These are phyloP conservation scores for Amanita muscaria DNA, from an alignment of 768 basidiomycete species.

Conservation along the genomic window DNA sequence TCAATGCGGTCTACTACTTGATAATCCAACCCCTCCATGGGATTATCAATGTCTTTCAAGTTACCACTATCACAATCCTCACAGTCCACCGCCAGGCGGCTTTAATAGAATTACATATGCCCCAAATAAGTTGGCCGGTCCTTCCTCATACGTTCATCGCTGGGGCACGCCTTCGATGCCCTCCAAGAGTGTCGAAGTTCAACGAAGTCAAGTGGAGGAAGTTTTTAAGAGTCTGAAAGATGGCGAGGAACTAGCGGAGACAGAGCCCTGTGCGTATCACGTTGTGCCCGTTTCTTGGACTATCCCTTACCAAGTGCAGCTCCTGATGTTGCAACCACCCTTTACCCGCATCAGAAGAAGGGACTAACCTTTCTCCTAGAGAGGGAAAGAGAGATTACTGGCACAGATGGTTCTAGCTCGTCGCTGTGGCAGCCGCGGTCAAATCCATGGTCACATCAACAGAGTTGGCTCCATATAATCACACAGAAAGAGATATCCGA, in stretches of 20 bases:
- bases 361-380: constrained; percentile 93
- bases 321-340: constrained; percentile 66
- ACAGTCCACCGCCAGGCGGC: constrained; percentile 71
- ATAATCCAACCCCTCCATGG: constrained; percentile 69
- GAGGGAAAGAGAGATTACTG: constrained; percentile 61
- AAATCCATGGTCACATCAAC: constrained; percentile 36
- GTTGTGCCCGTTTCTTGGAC: constrained; percentile 10
- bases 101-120: constrained; percentile 35
- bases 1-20: constrained; percentile 58
- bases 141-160: constrained; percentile 28
- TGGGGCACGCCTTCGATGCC: constrained; percentile 52
- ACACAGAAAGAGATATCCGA: constrained; percentile 68
- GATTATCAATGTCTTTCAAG: constrained; percentile 51
- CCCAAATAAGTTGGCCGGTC: constrained; percentile 32
- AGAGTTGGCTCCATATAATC: constrained; percentile 73
- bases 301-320: constrained; percentile 27
- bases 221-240: constrained; percentile 83
- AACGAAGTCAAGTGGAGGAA: constrained; percentile 89
- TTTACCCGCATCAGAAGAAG: constrained; percentile 98
- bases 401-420: constrained; percentile 51
- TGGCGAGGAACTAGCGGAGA: constrained; percentile 81
- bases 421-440: constrained; percentile 61
- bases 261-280: constrained; percentile 62
- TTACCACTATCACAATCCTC: constrained; percentile 80
- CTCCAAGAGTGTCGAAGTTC: constrained; percentile 81